Evolutionary conservation across 23 red algal genomes (phyloP).

Genomic region (Gracilaria gracilis): DNA sequence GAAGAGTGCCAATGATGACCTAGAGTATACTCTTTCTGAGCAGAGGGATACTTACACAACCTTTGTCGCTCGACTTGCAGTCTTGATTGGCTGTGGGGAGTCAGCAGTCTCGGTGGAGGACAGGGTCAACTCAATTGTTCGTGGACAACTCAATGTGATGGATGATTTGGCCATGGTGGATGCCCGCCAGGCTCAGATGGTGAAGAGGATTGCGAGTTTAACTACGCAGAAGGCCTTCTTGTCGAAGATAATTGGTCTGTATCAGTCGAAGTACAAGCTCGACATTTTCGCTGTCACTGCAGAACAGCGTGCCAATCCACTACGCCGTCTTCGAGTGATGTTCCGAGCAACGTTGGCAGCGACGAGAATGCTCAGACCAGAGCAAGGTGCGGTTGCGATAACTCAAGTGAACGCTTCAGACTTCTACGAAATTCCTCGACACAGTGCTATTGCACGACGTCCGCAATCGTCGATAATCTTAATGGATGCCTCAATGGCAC

Average conservation of each 20-base stretch:
- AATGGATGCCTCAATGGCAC: constrained; percentile 51
- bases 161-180: background rate
- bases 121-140: constrained; percentile 23
- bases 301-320: background rate
- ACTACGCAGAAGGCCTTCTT: constrained; percentile 53
- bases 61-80: constrained; percentile 39
- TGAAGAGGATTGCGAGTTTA: constrained; percentile 13
- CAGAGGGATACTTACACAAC: constrained; percentile 2
- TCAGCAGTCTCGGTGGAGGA: constrained; percentile 58
- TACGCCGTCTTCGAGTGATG: constrained; percentile 22
- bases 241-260: constrained; percentile 44
- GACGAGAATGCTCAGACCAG: constrained; percentile 21
- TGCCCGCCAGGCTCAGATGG: background rate
- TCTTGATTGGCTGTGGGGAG: constrained; percentile 24
- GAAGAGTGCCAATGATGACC: constrained; percentile 18
- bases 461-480: background rate
- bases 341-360: constrained; percentile 19
- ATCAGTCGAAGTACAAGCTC: constrained; percentile 62
- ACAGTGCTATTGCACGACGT: background rate
- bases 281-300: constrained; percentile 40
- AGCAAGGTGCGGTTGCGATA: background rate
- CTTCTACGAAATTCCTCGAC: constrained; percentile 29
- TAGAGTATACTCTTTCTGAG: constrained; percentile 24
- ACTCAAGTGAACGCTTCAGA: constrained; percentile 28
- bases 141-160: constrained; percentile 12